Percentiles rank a stretch among this genome's conserved stretches.
These are phyloP conservation scores for Bruguiera parviflora DNA, from an alignment of 345 rosid species.

Conservation along the genomic window DNA sequence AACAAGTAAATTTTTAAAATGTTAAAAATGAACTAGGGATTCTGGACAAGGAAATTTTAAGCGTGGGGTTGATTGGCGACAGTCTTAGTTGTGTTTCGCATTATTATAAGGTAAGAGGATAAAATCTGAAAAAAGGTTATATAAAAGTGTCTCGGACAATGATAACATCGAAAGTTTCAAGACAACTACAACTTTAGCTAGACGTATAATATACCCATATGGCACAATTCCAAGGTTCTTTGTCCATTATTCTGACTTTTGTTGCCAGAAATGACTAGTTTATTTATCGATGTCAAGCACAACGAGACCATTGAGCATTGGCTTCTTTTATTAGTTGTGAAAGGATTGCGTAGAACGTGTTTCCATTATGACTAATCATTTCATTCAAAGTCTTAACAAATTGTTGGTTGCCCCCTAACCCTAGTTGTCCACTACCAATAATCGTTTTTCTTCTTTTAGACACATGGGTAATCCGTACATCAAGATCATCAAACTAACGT, in stretches of 20 bases:
- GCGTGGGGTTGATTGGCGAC: constrained; percentile 18
- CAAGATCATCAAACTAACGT: constrained; percentile 4
- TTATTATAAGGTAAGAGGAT: background rate
- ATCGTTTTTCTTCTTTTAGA: background rate
- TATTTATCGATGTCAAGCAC: too few relatives aligned
- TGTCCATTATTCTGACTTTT: background rate
- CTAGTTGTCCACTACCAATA: background rate
- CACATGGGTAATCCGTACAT: constrained; percentile 18
- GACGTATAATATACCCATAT: too few relatives aligned
- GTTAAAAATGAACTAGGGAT: background rate
- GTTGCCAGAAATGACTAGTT: too few relatives aligned
- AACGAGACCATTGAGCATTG: background rate
- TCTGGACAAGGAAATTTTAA: background rate
- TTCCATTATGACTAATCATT: background rate
- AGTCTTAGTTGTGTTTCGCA: constrained; percentile 28
- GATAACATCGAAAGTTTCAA: background rate
- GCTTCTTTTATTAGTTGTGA: background rate
- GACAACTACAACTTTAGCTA: too few relatives aligned
- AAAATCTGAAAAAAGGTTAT: constrained; percentile 9
- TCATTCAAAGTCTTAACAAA: too few relatives aligned
- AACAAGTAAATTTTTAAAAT: background rate
- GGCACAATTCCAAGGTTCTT: constrained; percentile 7
- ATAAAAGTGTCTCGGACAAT: constrained; percentile 19
- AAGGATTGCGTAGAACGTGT: background rate
- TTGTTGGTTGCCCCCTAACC: background rate